A percentile compares a stretch with the other conserved stretches of the same genome.
These are phyloP conservation scores for Tolypocladium capitatum DNA, from an alignment of 2,329 filamentous ascomycete genomes.

Conservation along the genomic window DNA sequence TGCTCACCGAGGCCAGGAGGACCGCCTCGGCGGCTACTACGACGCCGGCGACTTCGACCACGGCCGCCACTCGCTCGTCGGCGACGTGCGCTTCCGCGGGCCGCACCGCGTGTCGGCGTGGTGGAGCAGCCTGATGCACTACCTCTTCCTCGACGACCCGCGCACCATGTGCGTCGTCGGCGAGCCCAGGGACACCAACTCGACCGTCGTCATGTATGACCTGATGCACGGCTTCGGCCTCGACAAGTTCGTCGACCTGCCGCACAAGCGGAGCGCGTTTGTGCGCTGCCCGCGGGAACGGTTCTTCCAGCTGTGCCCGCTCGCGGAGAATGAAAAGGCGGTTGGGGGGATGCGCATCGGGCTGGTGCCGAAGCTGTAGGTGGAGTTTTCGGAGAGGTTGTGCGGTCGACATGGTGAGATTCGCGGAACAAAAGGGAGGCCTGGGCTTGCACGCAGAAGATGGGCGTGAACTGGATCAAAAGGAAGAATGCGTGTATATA, in stretches of 20 bases:
- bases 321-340: constrained; percentile 42
- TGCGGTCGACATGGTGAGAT: too few species aligned
- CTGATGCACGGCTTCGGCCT: constrained; percentile 60
- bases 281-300: constrained; percentile 51
- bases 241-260: constrained; percentile 59
- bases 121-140: constrained; percentile 51
- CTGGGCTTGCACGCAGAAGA: background rate
- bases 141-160: constrained; percentile 47
- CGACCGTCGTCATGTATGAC: constrained; percentile 60
- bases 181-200: constrained; percentile 61
- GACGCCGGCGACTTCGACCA: constrained; percentile 42
- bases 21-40: constrained; percentile 43
- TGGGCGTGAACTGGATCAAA: too few species aligned
- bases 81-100: constrained; percentile 45
- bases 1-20: constrained; percentile 25
- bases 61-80: constrained; percentile 44
- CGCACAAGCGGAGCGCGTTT: constrained; percentile 57
- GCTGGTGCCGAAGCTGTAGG: constrained; percentile 40
- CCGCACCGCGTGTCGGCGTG: constrained; percentile 47
- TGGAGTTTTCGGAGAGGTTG: too few species aligned
- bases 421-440: too few species aligned
- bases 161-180: constrained; percentile 45
- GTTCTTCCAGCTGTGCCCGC: constrained; percentile 55
- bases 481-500: too few species aligned
- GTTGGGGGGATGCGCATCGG: constrained; percentile 40